Base-by-base conservation (phyloP, 164 flowering plant species). In the Umbellularia californica region DNA sequence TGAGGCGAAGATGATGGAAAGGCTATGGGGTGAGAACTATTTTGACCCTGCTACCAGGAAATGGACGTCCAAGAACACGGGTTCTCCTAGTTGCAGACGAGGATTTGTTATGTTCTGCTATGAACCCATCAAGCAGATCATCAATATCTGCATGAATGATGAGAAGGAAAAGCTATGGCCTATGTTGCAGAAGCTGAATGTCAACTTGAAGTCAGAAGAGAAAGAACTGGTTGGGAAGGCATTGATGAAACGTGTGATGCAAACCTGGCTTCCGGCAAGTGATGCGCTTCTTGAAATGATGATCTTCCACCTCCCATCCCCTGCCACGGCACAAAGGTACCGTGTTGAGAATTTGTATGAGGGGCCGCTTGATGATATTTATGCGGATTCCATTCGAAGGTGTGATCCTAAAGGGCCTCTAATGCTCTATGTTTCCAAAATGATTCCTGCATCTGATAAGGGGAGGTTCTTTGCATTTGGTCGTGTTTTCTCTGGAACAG, bases 241-340 rank as follows among this genome's bases (percentile, higher is more conserved):
- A 14, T 72, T 82, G 76, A 79, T 82, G 84, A 81, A 81, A 50
- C 79, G 84, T 76, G 83, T 81, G 52, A 81, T 81, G 83, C 83
- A 81, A 71, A 81, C 81, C 23, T 78, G 81, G 83, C 81, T 81
- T 9, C 83, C 83, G 3, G 83, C 83, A 0, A 76, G 77, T 41
- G 35, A 2, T 70, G 83, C 83, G 13, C 77, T 81, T 14, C 33
- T 81, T 27, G 83, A 81, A 69, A 81, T 81, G 83, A 81, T 81
- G 84, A 77, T 81, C 66, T 79, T 74, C 68, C 84, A 81, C 62
- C 84, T 81, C 20, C 84, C 84, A 20, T 81, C 83, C n/a, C 83
- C 83, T 65, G 13, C 79, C 20, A 81, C 35, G 55, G 83, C 83
- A 7, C 81, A 81, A 73, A 81, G 33, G 30, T 81, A 81, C 24